These are phyloP conservation scores for Tolypocladium pustulatum DNA, from an alignment of 2,329 filamentous ascomycete species.

Conservation along the genomic window DNA sequence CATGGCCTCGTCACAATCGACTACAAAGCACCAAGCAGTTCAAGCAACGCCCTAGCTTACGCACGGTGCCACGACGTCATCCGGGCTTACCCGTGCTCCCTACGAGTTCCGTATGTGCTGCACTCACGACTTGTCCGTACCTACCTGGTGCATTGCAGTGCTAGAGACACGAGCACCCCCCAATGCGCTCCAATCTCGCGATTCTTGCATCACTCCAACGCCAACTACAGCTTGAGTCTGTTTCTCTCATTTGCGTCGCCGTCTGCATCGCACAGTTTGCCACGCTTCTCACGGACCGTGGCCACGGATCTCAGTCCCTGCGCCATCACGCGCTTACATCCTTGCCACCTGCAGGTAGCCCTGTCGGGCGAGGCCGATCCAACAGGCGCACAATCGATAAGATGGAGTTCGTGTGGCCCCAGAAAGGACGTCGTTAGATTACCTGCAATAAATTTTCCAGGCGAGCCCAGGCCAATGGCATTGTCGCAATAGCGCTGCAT, in stretches of 20 bases:
- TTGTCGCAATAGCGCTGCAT: not conserved
- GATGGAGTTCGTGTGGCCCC: not conserved
- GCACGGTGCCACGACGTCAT: too few species aligned
- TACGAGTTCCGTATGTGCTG: too few species aligned
- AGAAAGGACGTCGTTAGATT: not conserved
- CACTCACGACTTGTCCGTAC: too few species aligned
- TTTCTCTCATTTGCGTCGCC: not conserved
- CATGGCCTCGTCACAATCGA: too few species aligned
- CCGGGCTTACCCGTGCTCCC: too few species aligned
- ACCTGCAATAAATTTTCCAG: not conserved
- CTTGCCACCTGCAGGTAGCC: not conserved
- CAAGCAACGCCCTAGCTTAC: too few species aligned
- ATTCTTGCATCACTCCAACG: not conserved
- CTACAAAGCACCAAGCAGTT: too few species aligned
- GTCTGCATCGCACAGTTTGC: not conserved
- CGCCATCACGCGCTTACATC: not conserved
- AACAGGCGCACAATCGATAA: not conserved
- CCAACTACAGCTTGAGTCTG: not conserved
- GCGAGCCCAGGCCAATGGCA: not conserved
- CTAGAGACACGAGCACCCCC: too few species aligned
- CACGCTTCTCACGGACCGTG: not conserved
- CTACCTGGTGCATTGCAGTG: too few species aligned
- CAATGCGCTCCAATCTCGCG: not conserved
- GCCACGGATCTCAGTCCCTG: not conserved
- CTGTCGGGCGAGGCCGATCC: not conserved